Conservation (phyloP, 139 green algal genomes). For the Pedinophyceae sp. region DNA sequence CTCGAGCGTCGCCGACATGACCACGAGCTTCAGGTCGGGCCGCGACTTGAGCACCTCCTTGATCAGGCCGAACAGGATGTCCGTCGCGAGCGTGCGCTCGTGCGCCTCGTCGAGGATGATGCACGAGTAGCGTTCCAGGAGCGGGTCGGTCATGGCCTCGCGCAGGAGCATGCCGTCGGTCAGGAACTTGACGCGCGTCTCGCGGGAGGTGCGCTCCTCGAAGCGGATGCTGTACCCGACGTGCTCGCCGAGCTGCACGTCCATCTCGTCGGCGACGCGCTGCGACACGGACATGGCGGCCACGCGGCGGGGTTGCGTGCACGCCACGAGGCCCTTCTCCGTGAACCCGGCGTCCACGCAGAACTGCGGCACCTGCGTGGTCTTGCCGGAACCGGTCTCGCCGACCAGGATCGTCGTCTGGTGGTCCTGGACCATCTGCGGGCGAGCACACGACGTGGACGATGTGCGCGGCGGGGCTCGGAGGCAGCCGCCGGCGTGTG, state of each 20-base stretch:
- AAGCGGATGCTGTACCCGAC: slow-evolving; percentile 76
- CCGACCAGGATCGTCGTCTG: slow-evolving; percentile 97
- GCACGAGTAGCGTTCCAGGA: slow-evolving; percentile 33
- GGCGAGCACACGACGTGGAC: no score
- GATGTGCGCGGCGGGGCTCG: no score
- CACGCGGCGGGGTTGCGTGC: slow-evolving; percentile 37
- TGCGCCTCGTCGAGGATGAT: slow-evolving; percentile 81
- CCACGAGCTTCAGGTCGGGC: slow-evolving; percentile 88
- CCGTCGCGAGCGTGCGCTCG: slow-evolving; percentile 67
- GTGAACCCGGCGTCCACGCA: slow-evolving; percentile 75
- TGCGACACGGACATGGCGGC: slow-evolving; percentile 34
- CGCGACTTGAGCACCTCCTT: slow-evolving; percentile 77
- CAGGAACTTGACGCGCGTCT: slow-evolving; percentile 57
- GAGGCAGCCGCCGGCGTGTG: no score
- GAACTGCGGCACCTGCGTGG: slow-evolving; percentile 99
- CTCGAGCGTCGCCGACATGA: slow-evolving; percentile 98
- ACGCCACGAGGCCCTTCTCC: slow-evolving; percentile 36
- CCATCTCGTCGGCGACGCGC: slow-evolving; percentile 43
- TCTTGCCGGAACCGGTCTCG: slow-evolving; percentile 95
- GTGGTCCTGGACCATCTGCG: slow-evolving; percentile 66
- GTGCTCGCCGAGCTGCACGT: slow-evolving; percentile 31
- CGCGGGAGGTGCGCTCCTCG: slow-evolving; percentile 50
- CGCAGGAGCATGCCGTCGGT: slow-evolving; percentile 42
- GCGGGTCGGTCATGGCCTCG: slow-evolving; percentile 39
- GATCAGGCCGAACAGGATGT: slow-evolving; percentile 75